A percentile compares a stretch with the other conserved stretches of the same genome.
These are phyloP conservation scores for Cupressus sempervirens DNA, from an alignment of 75 land plant genomes.

Conservation along the genomic window DNA sequence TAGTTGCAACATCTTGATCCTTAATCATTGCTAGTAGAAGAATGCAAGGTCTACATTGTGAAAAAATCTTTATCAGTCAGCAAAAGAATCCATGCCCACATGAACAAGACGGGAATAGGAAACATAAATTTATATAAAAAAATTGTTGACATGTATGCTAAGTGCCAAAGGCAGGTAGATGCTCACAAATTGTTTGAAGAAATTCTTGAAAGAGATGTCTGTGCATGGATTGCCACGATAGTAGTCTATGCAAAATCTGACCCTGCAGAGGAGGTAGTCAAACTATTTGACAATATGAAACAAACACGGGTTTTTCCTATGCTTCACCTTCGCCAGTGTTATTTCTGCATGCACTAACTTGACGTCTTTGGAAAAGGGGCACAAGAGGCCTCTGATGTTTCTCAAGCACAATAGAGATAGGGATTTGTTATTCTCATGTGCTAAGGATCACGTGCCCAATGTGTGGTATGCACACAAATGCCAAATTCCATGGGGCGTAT, in stretches of 20 bases:
- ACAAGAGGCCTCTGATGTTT: too few relatives aligned
- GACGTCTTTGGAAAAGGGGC: background rate
- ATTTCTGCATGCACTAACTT: background rate
- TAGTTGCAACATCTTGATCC: too few relatives aligned
- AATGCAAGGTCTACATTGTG: background rate
- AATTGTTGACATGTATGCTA: background rate
- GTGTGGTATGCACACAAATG: too few relatives aligned
- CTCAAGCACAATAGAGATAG: too few relatives aligned
- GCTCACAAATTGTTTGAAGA: constrained; percentile 11
- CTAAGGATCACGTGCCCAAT: too few relatives aligned
- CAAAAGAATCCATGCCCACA: background rate
- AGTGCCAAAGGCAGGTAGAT: background rate
- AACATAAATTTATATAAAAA: background rate
- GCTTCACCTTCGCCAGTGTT: background rate
- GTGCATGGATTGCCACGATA: constrained; percentile 9
- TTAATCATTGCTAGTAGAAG: too few relatives aligned
- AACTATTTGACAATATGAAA: too few relatives aligned
- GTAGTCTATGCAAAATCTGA: background rate
- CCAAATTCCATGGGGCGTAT: too few relatives aligned
- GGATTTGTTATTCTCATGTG: too few relatives aligned
- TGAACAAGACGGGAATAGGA: background rate
- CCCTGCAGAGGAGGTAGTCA: too few relatives aligned
- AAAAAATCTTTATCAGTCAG: background rate
- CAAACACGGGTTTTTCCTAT: background rate
- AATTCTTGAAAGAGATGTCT: constrained; percentile 12